Evolutionary conservation across 106 monocot species (phyloP).

Genomic region (Phalaenopsis aphrodite): DNA sequence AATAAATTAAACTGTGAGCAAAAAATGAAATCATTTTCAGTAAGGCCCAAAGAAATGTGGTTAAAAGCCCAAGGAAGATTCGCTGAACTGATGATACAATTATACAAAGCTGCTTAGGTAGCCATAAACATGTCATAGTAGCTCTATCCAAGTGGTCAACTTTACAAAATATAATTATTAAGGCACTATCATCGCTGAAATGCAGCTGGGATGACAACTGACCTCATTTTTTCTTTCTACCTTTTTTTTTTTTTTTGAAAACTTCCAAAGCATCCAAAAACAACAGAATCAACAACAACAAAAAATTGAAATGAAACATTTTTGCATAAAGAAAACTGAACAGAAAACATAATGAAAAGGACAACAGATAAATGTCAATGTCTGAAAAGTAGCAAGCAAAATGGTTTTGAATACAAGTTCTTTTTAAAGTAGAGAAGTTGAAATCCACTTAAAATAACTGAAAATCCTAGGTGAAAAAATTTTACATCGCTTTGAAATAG

Average conservation of each 20-base stretch:
- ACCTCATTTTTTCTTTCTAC: no score
- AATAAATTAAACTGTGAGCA: neutral
- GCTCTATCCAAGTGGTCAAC: no score
- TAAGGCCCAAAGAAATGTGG: no score
- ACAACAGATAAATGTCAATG: neutral
- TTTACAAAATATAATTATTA: no score
- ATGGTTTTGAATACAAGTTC: slow-evolving; percentile 4
- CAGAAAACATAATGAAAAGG: neutral
- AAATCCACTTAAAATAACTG: neutral
- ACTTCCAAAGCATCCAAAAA: no score
- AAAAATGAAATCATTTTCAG: neutral
- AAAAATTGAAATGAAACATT: neutral
- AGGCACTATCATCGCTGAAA: no score
- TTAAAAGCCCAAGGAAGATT: neutral
- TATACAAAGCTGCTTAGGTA: no score
- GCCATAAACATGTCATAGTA: no score
- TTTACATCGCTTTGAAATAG: neutral
- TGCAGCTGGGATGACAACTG: no score
- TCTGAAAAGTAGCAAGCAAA: neutral
- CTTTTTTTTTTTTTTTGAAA: no score
- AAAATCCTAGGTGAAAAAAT: neutral
- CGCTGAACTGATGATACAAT: no score
- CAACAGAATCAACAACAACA: no score
- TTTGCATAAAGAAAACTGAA: neutral
- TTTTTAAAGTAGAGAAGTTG: neutral